Base-by-base conservation (phyloP, 345 rosid species). In the Pistacia integerrima region DNA sequence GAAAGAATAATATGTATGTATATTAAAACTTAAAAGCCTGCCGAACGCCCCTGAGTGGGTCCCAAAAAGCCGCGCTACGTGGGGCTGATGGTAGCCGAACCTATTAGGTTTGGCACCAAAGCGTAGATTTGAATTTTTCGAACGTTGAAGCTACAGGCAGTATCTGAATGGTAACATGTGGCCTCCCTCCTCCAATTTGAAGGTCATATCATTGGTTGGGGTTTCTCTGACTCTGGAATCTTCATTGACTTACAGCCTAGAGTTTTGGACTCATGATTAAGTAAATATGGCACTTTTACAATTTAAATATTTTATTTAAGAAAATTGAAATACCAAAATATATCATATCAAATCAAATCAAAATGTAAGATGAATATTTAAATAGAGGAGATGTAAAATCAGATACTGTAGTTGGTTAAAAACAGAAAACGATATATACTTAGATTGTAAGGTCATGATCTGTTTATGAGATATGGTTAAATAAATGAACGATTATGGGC, bases 1-100 rank as follows among this genome's bases (percentile, higher is more conserved):
- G 36, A 11, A 44, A 10, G 54, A 62, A 56, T 59, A 52, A 30
- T 71, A 63, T 41, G 16, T n/a, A n/a, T n/a, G 25, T 25, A 25
- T 25, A 25, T 25, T 25, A 25, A 22, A 22, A 22, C 22, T 30
- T 16, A 49, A 71, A 67, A 18, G 76, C 56, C 68, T 64, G 81
- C 84, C 72, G 74, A 76, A 71, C 61, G 75, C 82, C 81, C 82
- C 82, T 81, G 87, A n/a, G 82, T 78, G 86, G 92, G 85, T 71
- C 87, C 90, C 79, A 0, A 8, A 64, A 78, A 57, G 62, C 59
- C 83, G 85, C 88, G 65, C 90, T 73, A 14, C 73, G 51, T 74
- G 86, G 88, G 82, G 78, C 81, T 22, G 70, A 17, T 18, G 25
- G 58, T 81, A 14, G 66, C 82, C 84, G 67, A 25, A 79, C 72